Base-by-base conservation (phyloP, 2,329 filamentous ascomycete genomes). In the Sporothrix curviconia region DNA sequence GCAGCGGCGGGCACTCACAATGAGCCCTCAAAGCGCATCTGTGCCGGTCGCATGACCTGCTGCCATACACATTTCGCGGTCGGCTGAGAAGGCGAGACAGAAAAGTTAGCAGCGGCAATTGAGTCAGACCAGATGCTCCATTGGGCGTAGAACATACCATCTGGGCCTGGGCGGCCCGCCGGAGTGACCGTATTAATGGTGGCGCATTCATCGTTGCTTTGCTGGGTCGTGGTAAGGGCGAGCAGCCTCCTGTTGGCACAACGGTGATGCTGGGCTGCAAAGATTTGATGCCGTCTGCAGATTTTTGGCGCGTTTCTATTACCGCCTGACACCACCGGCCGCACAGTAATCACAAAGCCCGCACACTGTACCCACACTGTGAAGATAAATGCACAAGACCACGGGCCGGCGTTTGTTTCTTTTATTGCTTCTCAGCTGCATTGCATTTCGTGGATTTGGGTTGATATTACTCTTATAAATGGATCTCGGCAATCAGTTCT, bases 101-200 rank as follows among this genome's bases (percentile, higher is more conserved):
- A 14, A 12, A 3, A 17, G 36, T 59, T 30, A 59, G 57, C 36
- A 49, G 9, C 9, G 30, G 39, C 15, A 7, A 32, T 25, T 28
- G 44, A 39, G 7, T 32, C 22, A 6, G 9, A 39, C 19, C 9
- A 8, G 19, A 25, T 6, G 2, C 12, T 9, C 24, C 17, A 34
- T n/a, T 7, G 8, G 17, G 14, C 15, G 11, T 12, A n/a, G 22
- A 43, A 8, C 66, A 39, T 61, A 72, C 70, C 66, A 67, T 56
- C 58, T 65, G 65, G 51, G 64, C 64, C 59, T 66, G 65, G 40
- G 69, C 55, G 17, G 67, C 60, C 46, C 64, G 65, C 67, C 68
- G 67, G 46, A 69, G 59, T 57, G 70, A 68, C 65, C 69, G 64
- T 70, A 72, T 63, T 70, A 72, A 66, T 61, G 69, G 66, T 52